Percentiles rank a stretch among this genome's conserved stretches.
Evolutionary conservation across 2,329 filamentous ascomycete species (phyloP).

Genomic region (Colletotrichum higginsianum): DNA sequence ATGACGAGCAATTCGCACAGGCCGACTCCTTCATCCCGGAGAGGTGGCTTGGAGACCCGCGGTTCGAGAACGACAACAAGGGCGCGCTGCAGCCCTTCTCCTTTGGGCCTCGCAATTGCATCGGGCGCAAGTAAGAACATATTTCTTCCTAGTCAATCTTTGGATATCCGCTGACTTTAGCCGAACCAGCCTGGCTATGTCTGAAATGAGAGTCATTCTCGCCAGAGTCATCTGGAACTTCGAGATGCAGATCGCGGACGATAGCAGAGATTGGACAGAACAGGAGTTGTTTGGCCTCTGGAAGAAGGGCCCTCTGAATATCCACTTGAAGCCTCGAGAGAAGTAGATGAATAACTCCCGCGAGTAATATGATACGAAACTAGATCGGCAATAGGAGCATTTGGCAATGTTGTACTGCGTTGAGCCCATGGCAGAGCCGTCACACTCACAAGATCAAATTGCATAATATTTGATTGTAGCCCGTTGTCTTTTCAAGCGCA

Average conservation of each 20-base stretch:
- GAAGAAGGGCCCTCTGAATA: conserved; percentile 37
- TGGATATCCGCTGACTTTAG: background rate
- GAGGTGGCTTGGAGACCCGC: conserved; percentile 51
- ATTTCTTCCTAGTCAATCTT: too few relatives aligned
- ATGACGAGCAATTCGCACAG: conserved; percentile 56
- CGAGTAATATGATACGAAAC: too few relatives aligned
- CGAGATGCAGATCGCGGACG: conserved; percentile 56
- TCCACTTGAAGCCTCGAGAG: conserved; percentile 25
- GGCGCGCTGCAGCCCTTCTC: conserved; percentile 64
- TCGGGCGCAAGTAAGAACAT: conserved; percentile 61
- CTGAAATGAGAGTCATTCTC: conserved; percentile 64
- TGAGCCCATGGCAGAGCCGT: background rate
- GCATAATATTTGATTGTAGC: background rate
- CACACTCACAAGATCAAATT: background rate
- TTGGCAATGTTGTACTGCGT: too few relatives aligned
- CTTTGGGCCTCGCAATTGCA: conserved; percentile 64
- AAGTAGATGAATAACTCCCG: background rate
- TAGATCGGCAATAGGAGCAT: too few relatives aligned
- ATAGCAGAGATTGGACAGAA: conserved; percentile 55
- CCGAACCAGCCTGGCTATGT: conserved; percentile 57
- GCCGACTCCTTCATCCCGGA: conserved; percentile 62
- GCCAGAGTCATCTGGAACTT: conserved; percentile 62
- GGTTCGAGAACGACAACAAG: conserved; percentile 45
- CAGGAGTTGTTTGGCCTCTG: conserved; percentile 25
- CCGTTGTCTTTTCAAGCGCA: too few relatives aligned